Evolutionary conservation across 805 yeast genomes (phyloP).

Genomic region (Saturnispora galanensis): DNA sequence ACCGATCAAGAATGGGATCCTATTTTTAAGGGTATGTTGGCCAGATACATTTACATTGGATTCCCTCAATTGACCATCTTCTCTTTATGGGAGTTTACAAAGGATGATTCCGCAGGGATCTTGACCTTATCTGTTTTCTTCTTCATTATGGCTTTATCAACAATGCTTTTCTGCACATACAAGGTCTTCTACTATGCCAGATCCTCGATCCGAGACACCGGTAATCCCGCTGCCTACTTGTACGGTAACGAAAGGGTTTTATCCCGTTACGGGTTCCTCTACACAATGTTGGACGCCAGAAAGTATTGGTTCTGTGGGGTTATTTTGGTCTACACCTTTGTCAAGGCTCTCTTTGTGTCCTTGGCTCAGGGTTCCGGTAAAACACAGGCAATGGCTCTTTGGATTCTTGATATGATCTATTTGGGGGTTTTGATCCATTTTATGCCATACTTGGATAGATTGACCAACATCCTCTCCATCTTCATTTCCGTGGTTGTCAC

Average conservation of each 20-base stretch:
- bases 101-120: slow-evolving; percentile 79
- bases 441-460: slow-evolving; percentile 72
- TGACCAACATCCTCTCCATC: slow-evolving; percentile 72
- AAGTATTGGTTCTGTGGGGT: slow-evolving; percentile 79
- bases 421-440: slow-evolving; percentile 51
- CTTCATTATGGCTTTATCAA: slow-evolving; percentile 47
- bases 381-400: slow-evolving; percentile 68
- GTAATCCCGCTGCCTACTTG: slow-evolving; percentile 79
- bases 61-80: slow-evolving; percentile 72
- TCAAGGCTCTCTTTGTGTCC: slow-evolving; percentile 65
- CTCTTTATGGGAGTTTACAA: slow-evolving; percentile 81
- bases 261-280: slow-evolving; percentile 78
- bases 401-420: slow-evolving; percentile 66
- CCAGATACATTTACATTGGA: slow-evolving; percentile 75
- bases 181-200: slow-evolving; percentile 57
- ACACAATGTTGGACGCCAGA: slow-evolving; percentile 77
- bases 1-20: slow-evolving; percentile 47
- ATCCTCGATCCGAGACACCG: slow-evolving; percentile 45
- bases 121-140: slow-evolving; percentile 71
- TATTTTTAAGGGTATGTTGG: slow-evolving; percentile 67
- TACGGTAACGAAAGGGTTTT: slow-evolving; percentile 69
- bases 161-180: slow-evolving; percentile 56
- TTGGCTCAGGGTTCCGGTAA: slow-evolving; percentile 76
- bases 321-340: slow-evolving; percentile 46
- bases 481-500: slow-evolving; percentile 62